Conservation (phyloP, 2,329 filamentous ascomycete species). For the Aspergillus novoparasiticus region DNA sequence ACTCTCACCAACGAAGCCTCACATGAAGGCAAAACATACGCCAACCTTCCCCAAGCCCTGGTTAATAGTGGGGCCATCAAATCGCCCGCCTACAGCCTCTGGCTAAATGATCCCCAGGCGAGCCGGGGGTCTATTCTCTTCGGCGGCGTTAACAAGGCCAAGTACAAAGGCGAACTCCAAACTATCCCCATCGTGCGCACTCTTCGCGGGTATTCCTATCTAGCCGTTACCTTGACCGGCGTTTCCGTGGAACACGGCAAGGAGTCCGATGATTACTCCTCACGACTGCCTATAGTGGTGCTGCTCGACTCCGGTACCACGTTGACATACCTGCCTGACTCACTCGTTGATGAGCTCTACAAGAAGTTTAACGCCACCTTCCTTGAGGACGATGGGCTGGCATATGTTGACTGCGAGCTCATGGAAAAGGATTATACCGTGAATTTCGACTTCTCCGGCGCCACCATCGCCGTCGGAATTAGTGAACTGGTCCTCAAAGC, state of each 20-base stretch:
- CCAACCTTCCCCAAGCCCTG: conserved; percentile 68
- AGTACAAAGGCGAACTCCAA: conserved; percentile 61
- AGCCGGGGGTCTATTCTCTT: conserved; percentile 68
- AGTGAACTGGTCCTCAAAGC: conserved; percentile 65
- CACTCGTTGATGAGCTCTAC: conserved; percentile 54
- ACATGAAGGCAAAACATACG: conserved; percentile 37
- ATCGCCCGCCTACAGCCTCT: conserved; percentile 71
- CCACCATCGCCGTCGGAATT: conserved; percentile 56
- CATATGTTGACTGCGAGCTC: conserved; percentile 55
- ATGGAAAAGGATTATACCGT: conserved; percentile 50
- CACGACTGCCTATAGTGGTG: conserved; percentile 56
- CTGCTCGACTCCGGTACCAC: conserved; percentile 72
- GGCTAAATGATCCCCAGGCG: conserved; percentile 69
- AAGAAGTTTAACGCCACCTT: conserved; percentile 60
- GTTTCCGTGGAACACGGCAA: conserved; percentile 43
- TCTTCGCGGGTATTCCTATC: conserved; percentile 56
- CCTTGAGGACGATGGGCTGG: conserved; percentile 51
- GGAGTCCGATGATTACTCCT: conserved; percentile 18
- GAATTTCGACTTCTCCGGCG: conserved; percentile 57
- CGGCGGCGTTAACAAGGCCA: conserved; percentile 68
- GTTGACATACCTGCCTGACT: conserved; percentile 66
- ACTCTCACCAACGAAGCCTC: conserved; percentile 63
- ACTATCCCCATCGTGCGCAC: conserved; percentile 64
- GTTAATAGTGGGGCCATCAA: conserved; percentile 60
- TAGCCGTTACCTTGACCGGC: conserved; percentile 67